Conservation (phyloP, 371 early-diverging fungal genomes). For the Saksenaea vasiformis region DNA sequence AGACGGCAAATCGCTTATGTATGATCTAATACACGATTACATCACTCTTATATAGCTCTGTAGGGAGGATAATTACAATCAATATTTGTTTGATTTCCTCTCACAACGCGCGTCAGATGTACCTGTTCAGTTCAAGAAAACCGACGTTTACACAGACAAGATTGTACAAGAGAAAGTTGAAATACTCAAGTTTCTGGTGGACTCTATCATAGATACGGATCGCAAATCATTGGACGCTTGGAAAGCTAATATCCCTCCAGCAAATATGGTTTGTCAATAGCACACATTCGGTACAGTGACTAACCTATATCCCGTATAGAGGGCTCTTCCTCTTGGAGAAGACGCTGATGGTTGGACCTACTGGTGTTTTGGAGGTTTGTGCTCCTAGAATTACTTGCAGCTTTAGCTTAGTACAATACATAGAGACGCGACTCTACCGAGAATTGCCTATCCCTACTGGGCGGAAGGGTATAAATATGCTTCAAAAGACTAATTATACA, state of each 20-base stretch:
- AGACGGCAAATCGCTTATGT: neutral
- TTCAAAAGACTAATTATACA: conserved; percentile 5
- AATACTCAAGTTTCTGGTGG: neutral
- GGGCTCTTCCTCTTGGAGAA: conserved; percentile 2
- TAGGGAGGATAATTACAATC: neutral
- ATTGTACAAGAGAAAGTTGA: neutral
- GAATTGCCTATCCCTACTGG: conserved; percentile 4
- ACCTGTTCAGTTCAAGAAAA: neutral
- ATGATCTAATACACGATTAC: neutral
- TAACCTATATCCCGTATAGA: neutral
- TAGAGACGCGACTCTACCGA: conserved; percentile 4
- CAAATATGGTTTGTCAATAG: neutral
- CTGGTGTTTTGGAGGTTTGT: conserved; percentile 8
- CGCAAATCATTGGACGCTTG: neutral
- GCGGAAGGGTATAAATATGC: neutral
- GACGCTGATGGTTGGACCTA: conserved; percentile 12
- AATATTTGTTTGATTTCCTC: neutral
- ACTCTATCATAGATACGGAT: neutral
- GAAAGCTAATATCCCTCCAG: neutral
- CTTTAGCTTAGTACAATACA: too few relatives aligned
- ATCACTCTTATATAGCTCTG: neutral
- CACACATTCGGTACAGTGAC: neutral
- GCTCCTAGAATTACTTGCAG: too few relatives aligned
- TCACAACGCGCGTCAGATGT: neutral
- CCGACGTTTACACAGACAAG: neutral